Percentiles rank a stretch among this genome's conserved stretches.
Evolutionary conservation across 306 rosid genomes (phyloP).

Genomic region (Ceratonia siliqua): DNA sequence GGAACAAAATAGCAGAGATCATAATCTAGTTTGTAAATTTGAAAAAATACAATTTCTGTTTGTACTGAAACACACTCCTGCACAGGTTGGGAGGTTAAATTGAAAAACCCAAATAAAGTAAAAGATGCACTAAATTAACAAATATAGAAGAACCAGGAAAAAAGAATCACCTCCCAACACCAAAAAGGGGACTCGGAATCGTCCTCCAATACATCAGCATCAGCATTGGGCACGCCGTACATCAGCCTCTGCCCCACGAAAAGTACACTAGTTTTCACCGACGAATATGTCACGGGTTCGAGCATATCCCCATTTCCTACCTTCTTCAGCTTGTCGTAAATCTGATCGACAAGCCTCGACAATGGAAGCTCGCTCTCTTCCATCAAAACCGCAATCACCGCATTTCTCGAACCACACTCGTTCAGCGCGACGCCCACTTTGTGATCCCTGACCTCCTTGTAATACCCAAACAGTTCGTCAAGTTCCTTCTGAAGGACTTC

Average conservation of each 20-base stretch:
- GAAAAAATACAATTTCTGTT: neutral
- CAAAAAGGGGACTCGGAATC: conserved; percentile 72
- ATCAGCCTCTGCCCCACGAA: conserved; percentile 72
- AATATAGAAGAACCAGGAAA: neutral
- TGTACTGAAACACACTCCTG: neutral
- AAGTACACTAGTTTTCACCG: conserved; percentile 70
- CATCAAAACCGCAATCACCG: conserved; percentile 63
- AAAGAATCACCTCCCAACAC: conserved; percentile 92
- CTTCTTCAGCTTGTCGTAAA: conserved; percentile 43
- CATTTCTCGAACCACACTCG: conserved; percentile 40
- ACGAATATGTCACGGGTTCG: conserved; percentile 55
- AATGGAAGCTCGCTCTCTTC: conserved; percentile 83
- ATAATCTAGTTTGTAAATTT: neutral
- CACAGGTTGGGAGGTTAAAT: neutral
- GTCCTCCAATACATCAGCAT: conserved; percentile 91
- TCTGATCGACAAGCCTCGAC: conserved; percentile 71
- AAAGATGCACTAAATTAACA: neutral
- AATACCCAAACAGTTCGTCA: conserved; percentile 58
- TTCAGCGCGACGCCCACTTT: conserved; percentile 42
- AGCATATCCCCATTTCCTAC: conserved; percentile 25
- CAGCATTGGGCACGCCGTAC: conserved; percentile 75
- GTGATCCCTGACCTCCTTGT: conserved; percentile 47
- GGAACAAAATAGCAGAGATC: neutral
- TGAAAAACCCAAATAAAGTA: neutral
- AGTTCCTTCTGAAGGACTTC: conserved; percentile 58